A percentile compares a stretch with the other conserved stretches of the same genome.
Conservation (phyloP, 805 yeast genomes). For the Yamadazyma laniorum region DNA sequence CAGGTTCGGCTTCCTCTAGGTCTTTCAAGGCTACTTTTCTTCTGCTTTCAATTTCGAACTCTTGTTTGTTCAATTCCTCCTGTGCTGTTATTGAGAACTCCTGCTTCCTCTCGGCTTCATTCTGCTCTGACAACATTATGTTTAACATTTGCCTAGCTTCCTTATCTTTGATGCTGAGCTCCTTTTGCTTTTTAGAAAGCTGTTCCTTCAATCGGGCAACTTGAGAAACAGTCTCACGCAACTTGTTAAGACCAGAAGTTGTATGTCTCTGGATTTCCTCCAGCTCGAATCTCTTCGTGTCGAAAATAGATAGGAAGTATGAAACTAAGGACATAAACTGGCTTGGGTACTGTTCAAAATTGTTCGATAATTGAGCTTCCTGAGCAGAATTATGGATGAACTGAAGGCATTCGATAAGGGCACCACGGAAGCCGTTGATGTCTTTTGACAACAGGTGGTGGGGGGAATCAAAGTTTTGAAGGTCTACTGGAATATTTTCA, state of each 20-base stretch:
- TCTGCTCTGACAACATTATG: conserved; percentile 78
- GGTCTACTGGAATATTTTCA: conserved; percentile 51
- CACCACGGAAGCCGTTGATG: conserved; percentile 36
- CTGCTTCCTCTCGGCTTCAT: conserved; percentile 86
- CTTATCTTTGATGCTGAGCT: conserved; percentile 53
- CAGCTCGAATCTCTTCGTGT: conserved; percentile 43
- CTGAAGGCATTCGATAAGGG: conserved; percentile 47
- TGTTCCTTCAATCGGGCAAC: conserved; percentile 59
- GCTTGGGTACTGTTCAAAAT: conserved; percentile 8
- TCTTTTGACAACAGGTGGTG: conserved; percentile 4
- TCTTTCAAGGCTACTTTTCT: conserved; percentile 56
- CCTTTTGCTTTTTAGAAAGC: conserved; percentile 51
- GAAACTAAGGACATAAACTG: conserved; percentile 9
- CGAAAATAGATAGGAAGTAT: conserved; percentile 42
- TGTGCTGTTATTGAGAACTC: conserved; percentile 81
- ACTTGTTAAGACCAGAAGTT: conserved; percentile 67
- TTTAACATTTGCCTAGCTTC: conserved; percentile 73
- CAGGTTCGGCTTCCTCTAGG: conserved; percentile 78
- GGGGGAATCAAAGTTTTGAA: conserved; percentile 32
- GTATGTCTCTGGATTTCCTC: conserved; percentile 72
- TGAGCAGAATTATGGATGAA: conserved; percentile 38
- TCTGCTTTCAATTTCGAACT: conserved; percentile 54
- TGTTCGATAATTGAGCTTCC: background rate
- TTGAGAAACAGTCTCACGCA: conserved; percentile 72
- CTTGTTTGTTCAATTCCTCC: conserved; percentile 65